Percentiles rank a stretch among this genome's conserved stretches.
phyloP scores from a whole-genome alignment of 768 basidiomycete genomes.

The Leccinum aurantiacum region DNA sequence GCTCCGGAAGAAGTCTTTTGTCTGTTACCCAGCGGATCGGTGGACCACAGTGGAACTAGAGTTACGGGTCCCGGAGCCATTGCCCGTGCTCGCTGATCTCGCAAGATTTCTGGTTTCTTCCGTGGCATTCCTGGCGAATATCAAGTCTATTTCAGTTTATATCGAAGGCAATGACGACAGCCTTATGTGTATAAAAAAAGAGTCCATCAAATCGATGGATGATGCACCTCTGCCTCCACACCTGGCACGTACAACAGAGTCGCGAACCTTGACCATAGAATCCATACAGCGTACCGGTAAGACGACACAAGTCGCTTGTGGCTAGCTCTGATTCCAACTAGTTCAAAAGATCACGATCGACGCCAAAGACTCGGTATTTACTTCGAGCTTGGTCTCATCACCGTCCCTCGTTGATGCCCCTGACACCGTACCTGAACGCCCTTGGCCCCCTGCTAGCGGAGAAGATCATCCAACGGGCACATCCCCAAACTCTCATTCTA shows the following conservation, averaged over 20 bases:
- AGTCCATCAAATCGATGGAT: not conserved
- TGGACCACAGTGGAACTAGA: constrained; percentile 15
- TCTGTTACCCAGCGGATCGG: not conserved
- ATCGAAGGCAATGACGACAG: not conserved
- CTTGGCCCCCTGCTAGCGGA: not conserved
- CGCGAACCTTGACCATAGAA: not conserved
- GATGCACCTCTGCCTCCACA: constrained; percentile 2
- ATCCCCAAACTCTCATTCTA: not conserved
- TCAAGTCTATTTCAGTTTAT: constrained; percentile 6
- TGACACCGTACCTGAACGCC: not conserved
- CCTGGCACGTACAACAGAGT: not conserved
- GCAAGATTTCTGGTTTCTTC: constrained; percentile 17
- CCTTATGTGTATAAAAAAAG: constrained; percentile 5
- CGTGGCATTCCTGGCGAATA: constrained; percentile 5
- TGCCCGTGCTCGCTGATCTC: constrained; percentile 8
- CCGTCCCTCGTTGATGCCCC: not conserved
- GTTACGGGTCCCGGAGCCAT: constrained; percentile 3
- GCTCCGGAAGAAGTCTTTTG: not conserved
- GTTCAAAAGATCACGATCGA: constrained; percentile 14
- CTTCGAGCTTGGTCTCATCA: not conserved
- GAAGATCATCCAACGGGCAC: not conserved
- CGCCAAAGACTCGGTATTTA: constrained; percentile 3
- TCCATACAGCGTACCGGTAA: constrained; percentile 12
- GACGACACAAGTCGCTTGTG: not conserved
- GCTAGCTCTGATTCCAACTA: constrained; percentile 2